phyloP scores from a whole-genome alignment of 176 grass and related monocot species.

The Oryza brachyantha region DNA sequence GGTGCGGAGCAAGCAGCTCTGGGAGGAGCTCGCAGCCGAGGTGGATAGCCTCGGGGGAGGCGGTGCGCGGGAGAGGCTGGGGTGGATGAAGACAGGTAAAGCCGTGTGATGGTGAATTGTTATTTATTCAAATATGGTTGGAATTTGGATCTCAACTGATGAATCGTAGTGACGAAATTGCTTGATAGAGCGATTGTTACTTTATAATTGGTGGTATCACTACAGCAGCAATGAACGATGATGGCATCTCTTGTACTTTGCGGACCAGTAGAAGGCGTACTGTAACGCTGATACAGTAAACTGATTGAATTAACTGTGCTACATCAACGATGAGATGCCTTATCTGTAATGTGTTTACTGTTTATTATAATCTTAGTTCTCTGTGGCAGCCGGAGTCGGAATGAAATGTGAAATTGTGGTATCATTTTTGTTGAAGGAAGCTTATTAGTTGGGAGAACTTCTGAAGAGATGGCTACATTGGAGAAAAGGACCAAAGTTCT shows the following conservation, averaged over 20 bases:
- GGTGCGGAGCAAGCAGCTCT: constrained; percentile 71
- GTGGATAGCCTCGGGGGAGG: constrained; percentile 46
- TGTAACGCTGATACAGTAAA: background rate
- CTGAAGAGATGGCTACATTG: constrained; percentile 51
- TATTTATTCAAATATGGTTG: background rate
- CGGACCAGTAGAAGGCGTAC: background rate
- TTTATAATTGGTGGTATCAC: background rate
- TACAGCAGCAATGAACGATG: background rate
- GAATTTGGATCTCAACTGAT: background rate
- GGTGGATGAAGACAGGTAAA: constrained; percentile 93
- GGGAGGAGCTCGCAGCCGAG: constrained; percentile 71
- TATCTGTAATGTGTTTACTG: background rate
- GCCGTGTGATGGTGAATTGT: background rate
- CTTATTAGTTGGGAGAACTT: constrained; percentile 75
- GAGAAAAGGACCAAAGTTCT: constrained; percentile 61
- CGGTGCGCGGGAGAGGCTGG: constrained; percentile 50
- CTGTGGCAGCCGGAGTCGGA: background rate
- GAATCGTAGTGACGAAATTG: background rate
- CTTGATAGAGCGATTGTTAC: background rate
- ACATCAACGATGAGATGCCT: background rate
- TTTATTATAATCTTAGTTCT: background rate
- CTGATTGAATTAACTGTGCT: background rate
- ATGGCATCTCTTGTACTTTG: background rate
- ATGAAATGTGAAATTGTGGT: constrained; percentile 13
- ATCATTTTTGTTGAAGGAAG: constrained; percentile 55